phyloP scores from a whole-genome alignment of 1,284 basidiomycete genomes.

The Neotropicomus parvogracilis region DNA sequence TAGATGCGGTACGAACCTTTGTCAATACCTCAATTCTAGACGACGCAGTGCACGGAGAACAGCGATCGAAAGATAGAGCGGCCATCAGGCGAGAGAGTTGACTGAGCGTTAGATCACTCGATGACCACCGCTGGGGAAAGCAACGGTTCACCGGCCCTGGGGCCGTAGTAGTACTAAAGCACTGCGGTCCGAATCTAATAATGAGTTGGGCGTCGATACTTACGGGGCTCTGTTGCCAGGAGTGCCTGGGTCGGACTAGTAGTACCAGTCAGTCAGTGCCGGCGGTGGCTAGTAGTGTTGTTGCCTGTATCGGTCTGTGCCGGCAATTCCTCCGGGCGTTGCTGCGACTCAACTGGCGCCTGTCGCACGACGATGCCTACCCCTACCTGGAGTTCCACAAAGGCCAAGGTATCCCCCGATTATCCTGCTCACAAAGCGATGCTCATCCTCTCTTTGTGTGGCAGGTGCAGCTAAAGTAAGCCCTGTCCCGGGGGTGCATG shows the following conservation, averaged over 20 bases:
- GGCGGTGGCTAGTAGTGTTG: too few relatives aligned
- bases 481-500: background rate
- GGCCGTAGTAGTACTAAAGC: background rate
- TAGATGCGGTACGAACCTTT: constrained; percentile 1
- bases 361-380: constrained; percentile 44
- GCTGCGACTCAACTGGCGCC: constrained; percentile 4
- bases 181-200: background rate
- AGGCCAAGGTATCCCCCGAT: constrained; percentile 56
- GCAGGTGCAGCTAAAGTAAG: constrained; percentile 67
- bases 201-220: background rate
- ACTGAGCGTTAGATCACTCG: background rate
- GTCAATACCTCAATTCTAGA: constrained; percentile 9
- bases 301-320: constrained; percentile 16
- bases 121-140: too few relatives aligned
- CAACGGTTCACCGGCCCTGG: background rate
- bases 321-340: constrained; percentile 7
- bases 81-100: background rate
- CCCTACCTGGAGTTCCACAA: constrained; percentile 57
- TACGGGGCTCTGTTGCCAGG: too few relatives aligned
- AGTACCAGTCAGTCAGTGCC: too few relatives aligned
- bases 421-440: background rate
- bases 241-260: too few relatives aligned
- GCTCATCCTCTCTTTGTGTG: constrained; percentile 10
- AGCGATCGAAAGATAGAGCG: background rate
- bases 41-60: background rate